Percentiles rank a stretch among this genome's conserved stretches.
Conservation (phyloP, 805 yeast genomes). For the Dipodascus albidus region DNA sequence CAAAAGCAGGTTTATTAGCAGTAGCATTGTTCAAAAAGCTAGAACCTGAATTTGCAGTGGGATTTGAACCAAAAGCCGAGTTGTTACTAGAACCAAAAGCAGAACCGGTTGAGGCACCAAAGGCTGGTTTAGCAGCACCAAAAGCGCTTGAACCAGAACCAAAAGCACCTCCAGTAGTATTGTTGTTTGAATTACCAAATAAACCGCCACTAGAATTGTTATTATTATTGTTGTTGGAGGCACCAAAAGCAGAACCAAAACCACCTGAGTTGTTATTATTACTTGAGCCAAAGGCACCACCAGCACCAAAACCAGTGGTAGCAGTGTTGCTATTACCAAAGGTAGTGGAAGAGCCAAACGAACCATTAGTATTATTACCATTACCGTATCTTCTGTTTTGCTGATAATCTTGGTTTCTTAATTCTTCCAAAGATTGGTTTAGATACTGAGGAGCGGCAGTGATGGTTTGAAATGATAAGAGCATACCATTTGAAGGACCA, state of each 20-base stretch:
- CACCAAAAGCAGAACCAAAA: conserved; percentile 27
- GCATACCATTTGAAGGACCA: conserved; percentile 36
- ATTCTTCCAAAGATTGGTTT: conserved; percentile 73
- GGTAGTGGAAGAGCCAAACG: conserved; percentile 3
- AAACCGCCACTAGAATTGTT: conserved; percentile 21
- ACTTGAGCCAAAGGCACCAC: conserved; percentile 34
- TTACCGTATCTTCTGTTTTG: conserved; percentile 56
- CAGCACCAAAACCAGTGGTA: conserved; percentile 19
- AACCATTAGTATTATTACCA: conserved; percentile 14
- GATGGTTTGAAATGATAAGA: conserved; percentile 48
- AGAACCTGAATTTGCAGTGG: background rate
- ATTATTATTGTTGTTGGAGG: conserved; percentile 16
- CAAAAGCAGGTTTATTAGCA: conserved; percentile 14
- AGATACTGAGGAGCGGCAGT: conserved; percentile 85
- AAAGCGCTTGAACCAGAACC: conserved; percentile 7
- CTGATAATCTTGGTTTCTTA: conserved; percentile 79
- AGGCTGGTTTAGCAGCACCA: conserved; percentile 4
- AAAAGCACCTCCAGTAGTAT: conserved; percentile 7
- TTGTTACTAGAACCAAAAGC: conserved; percentile 2
- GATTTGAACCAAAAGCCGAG: background rate
- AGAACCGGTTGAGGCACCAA: conserved; percentile 4
- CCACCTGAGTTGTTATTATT: conserved; percentile 14
- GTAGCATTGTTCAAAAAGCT: background rate
- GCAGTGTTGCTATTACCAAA: conserved; percentile 15
- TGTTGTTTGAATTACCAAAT: conserved; percentile 11